A percentile compares a stretch with the other conserved stretches of the same genome.
Conservation (phyloP, 2,329 filamentous ascomycete genomes). For the Paecilomyces fulvus region DNA sequence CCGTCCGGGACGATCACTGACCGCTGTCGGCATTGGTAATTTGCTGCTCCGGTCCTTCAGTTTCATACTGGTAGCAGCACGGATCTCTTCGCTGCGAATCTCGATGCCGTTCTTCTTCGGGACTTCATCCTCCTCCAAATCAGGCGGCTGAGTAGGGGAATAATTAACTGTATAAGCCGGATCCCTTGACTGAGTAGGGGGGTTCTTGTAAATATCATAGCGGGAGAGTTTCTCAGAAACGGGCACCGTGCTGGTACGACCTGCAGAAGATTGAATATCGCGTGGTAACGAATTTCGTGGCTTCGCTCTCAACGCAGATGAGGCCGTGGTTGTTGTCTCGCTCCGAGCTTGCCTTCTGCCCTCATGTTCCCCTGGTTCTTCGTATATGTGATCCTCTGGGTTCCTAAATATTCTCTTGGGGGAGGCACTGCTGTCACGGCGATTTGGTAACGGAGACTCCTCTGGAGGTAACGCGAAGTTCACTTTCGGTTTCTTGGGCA, state of each 20-base stretch:
- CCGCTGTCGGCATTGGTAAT: slow-evolving; percentile 78
- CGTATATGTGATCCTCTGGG: slow-evolving; percentile 63
- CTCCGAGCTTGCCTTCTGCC: slow-evolving; percentile 13
- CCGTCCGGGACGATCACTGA: slow-evolving; percentile 81
- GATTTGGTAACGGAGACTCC: not conserved
- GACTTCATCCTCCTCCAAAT: slow-evolving; percentile 35
- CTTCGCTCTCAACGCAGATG: slow-evolving; percentile 48
- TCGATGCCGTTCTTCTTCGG: slow-evolving; percentile 71
- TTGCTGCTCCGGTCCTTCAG: slow-evolving; percentile 79
- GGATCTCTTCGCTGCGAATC: slow-evolving; percentile 77
- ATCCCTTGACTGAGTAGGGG: slow-evolving; percentile 73
- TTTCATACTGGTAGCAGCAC: slow-evolving; percentile 81
- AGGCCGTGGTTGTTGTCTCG: slow-evolving; percentile 21
- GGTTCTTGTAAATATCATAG: slow-evolving; percentile 75
- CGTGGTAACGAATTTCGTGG: slow-evolving; percentile 55
- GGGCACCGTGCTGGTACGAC: slow-evolving; percentile 25
- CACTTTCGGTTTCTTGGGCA: slow-evolving; percentile 14
- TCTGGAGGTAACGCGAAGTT: slow-evolving; percentile 30
- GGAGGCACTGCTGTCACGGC: slow-evolving; percentile 23
- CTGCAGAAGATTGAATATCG: slow-evolving; percentile 33
- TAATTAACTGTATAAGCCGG: slow-evolving; percentile 68
- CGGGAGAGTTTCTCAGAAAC: slow-evolving; percentile 39
- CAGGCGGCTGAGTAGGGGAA: slow-evolving; percentile 19
- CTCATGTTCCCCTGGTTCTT: slow-evolving; percentile 60
- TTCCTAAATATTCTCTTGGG: slow-evolving; percentile 49